Conservation (phyloP, 371 early-diverging fungal species). For the Mucor racemosus region DNA sequence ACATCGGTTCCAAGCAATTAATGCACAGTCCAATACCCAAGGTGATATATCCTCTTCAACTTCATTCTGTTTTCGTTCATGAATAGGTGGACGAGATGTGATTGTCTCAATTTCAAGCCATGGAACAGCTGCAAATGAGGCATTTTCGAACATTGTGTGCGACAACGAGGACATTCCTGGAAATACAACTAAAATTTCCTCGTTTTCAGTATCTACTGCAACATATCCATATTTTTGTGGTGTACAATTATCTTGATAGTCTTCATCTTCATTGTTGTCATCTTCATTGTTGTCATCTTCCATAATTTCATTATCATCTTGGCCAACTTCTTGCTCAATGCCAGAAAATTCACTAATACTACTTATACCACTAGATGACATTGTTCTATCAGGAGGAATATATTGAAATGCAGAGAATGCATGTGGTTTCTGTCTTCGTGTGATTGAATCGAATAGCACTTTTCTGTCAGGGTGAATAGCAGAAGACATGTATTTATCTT, state of each 20-base stretch:
- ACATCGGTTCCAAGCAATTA: slow-evolving; percentile 43
- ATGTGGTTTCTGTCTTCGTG: slow-evolving; percentile 19
- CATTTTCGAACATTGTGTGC: slow-evolving; percentile 29
- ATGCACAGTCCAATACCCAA: slow-evolving; percentile 45
- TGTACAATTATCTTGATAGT: not conserved
- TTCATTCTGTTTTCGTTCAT: not conserved
- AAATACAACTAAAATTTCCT: slow-evolving; percentile 44
- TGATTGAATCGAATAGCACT: slow-evolving; percentile 1
- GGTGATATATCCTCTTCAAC: slow-evolving; percentile 22
- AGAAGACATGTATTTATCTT: slow-evolving; percentile 12
- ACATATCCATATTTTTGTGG: slow-evolving; percentile 37
- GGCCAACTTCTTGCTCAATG: slow-evolving; percentile 7
- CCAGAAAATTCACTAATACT: slow-evolving; percentile 19
- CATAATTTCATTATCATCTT: not conserved
- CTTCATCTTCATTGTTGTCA: slow-evolving; percentile 2
- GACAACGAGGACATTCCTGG: slow-evolving; percentile 36
- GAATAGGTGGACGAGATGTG: not conserved
- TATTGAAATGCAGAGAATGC: slow-evolving; percentile 33
- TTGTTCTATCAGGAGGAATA: slow-evolving; percentile 25
- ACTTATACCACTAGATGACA: slow-evolving; percentile 11
- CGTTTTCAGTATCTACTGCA: slow-evolving; percentile 39
- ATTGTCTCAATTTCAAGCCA: slow-evolving; percentile 36
- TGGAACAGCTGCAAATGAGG: slow-evolving; percentile 34
- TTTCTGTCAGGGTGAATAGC: slow-evolving; percentile 15
- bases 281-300: slow-evolving; percentile 19